Base-by-base conservation (phyloP, 2,329 filamentous ascomycete species). In the Cladosporium velox region DNA sequence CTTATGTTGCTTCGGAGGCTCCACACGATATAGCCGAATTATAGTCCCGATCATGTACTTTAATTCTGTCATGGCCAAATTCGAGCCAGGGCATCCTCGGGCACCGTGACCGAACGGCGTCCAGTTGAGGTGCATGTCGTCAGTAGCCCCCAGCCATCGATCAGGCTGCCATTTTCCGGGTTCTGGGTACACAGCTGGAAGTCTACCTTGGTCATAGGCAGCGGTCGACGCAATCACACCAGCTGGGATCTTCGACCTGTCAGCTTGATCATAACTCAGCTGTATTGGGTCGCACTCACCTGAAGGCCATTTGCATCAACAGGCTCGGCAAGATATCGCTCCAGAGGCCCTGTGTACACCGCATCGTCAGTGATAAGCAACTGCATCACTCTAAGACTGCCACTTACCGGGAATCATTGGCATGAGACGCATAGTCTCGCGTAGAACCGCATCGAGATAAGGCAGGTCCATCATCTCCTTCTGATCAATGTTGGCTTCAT, bases 61-160 rank as follows among this genome's bases (percentile, higher is more conserved):
- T 78, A 92, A 90, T 69, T 90, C 89, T 65, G 79, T 80, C 49
- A 82, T 74, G 5, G 80, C 81, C 63, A 83, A 67, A 65, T 82
- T 79, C 65, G 75, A 78, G 15, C 80, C 80, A n/a, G 81, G 76
- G 65, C 80, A 82, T 78, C 80, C 80, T 47, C 80, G 74, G 18
- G 79, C 79, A 52, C 80, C 80, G 70, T 77, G 79, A 52, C 80
- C 79, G 71, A 82, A 82, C 3, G 80, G 79, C 68, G 81, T 82
- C 80, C 80, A 82, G 57, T 80, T 68, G 62, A 78, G 76, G 76
- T 79, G 80, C 68, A 82, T 78, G 15, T 52, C 26, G 7, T 68
- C 68, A 8, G 59, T 65, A 65, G 57, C 71, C 6, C 76, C 73
- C 66, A 74, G 70, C 79, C 73, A 82, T 28, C 80, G 73, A 63